Evolutionary conservation across 805 yeast genomes (phyloP).

Genomic region (Ogataea degrootiae): DNA sequence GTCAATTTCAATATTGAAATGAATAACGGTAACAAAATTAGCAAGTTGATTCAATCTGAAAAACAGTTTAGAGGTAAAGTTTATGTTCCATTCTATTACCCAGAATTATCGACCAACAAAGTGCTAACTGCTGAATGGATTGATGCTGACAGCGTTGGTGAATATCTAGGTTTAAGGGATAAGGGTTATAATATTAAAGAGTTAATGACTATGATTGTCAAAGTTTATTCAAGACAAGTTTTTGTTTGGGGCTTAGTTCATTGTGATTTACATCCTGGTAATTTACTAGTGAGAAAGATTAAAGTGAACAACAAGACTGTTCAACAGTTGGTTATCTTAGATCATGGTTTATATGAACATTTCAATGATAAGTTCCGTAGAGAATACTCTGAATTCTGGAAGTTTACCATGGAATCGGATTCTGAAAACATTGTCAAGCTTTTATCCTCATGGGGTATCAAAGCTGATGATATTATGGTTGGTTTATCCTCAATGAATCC

Average conservation of each 20-base stretch:
- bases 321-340: conserved; percentile 63
- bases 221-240: conserved; percentile 51
- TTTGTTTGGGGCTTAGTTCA: conserved; percentile 67
- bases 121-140: conserved; percentile 73
- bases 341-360: conserved; percentile 67
- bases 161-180: conserved; percentile 37
- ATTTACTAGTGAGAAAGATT: conserved; percentile 49
- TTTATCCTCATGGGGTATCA: conserved; percentile 63
- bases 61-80: conserved; percentile 35
- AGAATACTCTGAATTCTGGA: conserved; percentile 63
- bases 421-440: conserved; percentile 41
- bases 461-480: conserved; percentile 57
- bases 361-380: conserved; percentile 45
- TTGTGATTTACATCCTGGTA: conserved; percentile 82
- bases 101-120: conserved; percentile 40
- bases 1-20: conserved; percentile 57
- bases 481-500: conserved; percentile 51
- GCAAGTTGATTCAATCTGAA: conserved; percentile 38
- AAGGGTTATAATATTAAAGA: conserved; percentile 34
- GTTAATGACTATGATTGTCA: conserved; percentile 48
- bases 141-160: conserved; percentile 59
- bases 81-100: conserved; percentile 52
- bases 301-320: conserved; percentile 13
- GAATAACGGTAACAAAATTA: conserved; percentile 43
- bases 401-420: conserved; percentile 51